These are phyloP conservation scores for Gamarada debralockiae DNA, from an alignment of 495 filamentous ascomycete genomes.

Conservation along the genomic window DNA sequence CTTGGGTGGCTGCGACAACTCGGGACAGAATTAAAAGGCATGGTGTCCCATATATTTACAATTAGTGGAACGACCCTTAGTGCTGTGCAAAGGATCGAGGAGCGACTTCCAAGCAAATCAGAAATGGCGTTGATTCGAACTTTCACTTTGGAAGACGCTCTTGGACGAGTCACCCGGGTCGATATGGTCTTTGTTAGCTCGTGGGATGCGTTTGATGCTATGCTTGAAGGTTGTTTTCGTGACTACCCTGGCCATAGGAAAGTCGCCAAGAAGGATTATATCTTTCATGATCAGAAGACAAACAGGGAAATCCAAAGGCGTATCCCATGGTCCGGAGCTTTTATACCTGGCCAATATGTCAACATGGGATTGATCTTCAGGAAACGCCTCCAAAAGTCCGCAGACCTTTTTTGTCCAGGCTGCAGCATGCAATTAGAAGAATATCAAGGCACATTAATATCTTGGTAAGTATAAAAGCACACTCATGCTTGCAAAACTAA, in stretches of 20 bases:
- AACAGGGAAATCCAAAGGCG: not conserved
- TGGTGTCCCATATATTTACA: not conserved
- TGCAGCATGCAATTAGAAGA: too few species aligned
- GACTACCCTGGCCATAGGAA: not conserved
- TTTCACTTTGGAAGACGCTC: not conserved
- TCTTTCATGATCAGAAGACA: constrained; percentile 1
- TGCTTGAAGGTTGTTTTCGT: not conserved
- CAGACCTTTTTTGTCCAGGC: too few species aligned
- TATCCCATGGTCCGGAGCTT: not conserved
- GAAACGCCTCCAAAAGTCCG: too few species aligned
- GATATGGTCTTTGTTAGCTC: not conserved
- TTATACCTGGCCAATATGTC: not conserved
- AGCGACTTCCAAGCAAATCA: not conserved
- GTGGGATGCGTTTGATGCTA: not conserved
- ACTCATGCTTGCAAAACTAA: too few species aligned
- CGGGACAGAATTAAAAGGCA: not conserved
- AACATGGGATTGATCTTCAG: not conserved
- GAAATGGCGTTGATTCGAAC: not conserved
- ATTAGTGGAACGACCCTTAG: not conserved
- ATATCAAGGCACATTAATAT: too few species aligned
- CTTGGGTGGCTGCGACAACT: not conserved
- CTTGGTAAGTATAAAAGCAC: too few species aligned
- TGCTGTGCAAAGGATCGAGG: not conserved
- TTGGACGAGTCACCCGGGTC: not conserved
- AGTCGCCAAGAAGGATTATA: not conserved